Base-by-base conservation (phyloP, 495 filamentous ascomycete species). In the Penicillium flavigenum region DNA sequence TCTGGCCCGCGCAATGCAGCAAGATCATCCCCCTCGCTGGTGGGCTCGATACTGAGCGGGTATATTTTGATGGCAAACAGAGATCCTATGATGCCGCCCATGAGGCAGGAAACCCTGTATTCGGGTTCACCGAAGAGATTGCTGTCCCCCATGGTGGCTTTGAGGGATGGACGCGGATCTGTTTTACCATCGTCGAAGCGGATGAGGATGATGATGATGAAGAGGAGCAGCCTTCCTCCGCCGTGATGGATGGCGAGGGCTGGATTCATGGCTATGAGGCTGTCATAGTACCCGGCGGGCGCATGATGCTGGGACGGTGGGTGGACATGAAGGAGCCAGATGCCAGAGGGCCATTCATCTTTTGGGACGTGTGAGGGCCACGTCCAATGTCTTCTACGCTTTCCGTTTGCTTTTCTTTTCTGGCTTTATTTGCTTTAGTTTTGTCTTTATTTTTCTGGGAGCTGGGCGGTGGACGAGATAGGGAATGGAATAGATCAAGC, bases 291-390 rank as follows among this genome's bases (percentile, higher is more conserved):
- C 81, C 81, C 8, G 77, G 79, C 6, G 71, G 70, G 2, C 68
- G 65, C 11, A 65, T 79, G 11, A 74, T 82, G 62, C 50, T 85
- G 32, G 82, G 81, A 10, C 66, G 75, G 26, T 83, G 76, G 73
- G 60, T 76, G 54, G 66, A 76, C 57, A 44, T 72, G 55, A 61
- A 50, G 53, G 55, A 63, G 2, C 22, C 50, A 19, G 58, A 31
- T 38, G 62, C 42, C 44, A 68, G 64, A 16, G 82, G 82, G 1
- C 82, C 80, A 5, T 84, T 84, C 56, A 77, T 85, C 42, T 80
- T 79, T 51, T 85, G 81, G 82, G 77, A 76, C 39, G 16, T 66
- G 16, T 57, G 52, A 51, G 3, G 20, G 19, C 19, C 16, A 47
- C 26, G 1, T 9, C 16, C 7, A n/a, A n/a, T 39, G n/a, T 9